Conservation (phyloP, 148 eudicot genomes). For the Cornus kousa region DNA sequence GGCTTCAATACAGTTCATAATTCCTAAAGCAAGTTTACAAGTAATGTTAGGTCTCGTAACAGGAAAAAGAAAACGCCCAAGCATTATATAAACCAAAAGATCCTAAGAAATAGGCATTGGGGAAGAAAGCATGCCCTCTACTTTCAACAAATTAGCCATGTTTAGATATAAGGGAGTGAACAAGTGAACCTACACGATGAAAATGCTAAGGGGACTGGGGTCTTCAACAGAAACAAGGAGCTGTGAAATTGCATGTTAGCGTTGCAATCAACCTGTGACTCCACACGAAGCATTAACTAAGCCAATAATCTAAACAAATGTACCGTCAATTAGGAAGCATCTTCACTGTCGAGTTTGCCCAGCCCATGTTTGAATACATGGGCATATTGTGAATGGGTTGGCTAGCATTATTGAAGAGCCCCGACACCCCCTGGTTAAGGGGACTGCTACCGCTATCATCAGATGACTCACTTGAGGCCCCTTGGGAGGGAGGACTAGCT, state of each 20-base stretch:
- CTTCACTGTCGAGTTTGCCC: constrained; percentile 57
- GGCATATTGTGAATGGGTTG: constrained; percentile 59
- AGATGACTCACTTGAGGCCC: constrained; percentile 65
- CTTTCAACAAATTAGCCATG: constrained; percentile 9
- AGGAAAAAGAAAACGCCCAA: background rate
- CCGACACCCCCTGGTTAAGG: constrained; percentile 30
- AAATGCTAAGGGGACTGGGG: background rate
- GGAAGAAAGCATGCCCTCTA: constrained; percentile 1
- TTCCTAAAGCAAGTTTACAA: background rate
- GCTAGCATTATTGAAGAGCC: constrained; percentile 46
- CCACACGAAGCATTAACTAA: background rate
- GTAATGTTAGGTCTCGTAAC: background rate
- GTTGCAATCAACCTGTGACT: constrained; percentile 25
- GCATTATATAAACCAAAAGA: background rate
- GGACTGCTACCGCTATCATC: constrained; percentile 65
- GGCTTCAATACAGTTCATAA: background rate
- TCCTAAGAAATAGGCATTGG: background rate
- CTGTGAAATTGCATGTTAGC: constrained; percentile 41
- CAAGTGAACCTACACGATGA: background rate
- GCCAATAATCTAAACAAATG: background rate
- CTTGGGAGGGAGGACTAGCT: constrained; percentile 64
- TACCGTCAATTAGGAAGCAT: constrained; percentile 46
- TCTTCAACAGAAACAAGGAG: background rate
- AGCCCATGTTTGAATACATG: constrained; percentile 61
- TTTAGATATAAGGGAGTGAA: background rate